Evolutionary conservation across 768 basidiomycete species (phyloP).

Genomic region (Leccinellum rugosiceps): DNA sequence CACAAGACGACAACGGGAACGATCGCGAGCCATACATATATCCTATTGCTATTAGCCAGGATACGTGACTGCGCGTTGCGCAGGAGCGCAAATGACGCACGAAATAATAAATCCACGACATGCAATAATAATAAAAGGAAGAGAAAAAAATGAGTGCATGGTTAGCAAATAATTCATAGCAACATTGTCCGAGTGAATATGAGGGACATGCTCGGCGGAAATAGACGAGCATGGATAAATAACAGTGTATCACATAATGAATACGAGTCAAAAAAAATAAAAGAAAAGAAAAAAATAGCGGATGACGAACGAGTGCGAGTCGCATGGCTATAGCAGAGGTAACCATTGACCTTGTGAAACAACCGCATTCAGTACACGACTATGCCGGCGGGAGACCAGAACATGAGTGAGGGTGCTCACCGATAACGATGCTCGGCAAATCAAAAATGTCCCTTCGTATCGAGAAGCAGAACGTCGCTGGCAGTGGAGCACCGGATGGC

Average conservation of each 20-base stretch:
- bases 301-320: not conserved
- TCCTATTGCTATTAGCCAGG: not conserved
- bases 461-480: conserved; percentile 94
- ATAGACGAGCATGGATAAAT: conserved; percentile 6
- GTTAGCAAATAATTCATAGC: not conserved
- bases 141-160: not conserved
- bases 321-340: conserved; percentile 56
- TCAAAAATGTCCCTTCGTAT: conserved; percentile 92
- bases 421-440: conserved; percentile 84
- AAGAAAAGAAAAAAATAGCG: not conserved
- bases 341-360: conserved; percentile 76
- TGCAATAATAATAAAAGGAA: not conserved
- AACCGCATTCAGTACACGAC: not conserved
- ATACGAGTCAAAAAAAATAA: not conserved
- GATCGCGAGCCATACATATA: not conserved
- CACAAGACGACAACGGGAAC: not conserved
- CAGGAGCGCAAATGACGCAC: not conserved
- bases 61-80: not conserved
- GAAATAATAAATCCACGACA: not conserved
- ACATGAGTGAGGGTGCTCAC: conserved; percentile 36
- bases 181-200: not conserved
- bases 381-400: not conserved
- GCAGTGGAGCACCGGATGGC: conserved; percentile 78
- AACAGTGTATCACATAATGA: conserved; percentile 13
- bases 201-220: not conserved